Conservation (phyloP, 176 grass and related monocot genomes). For the Triticum aestivum region IWGSC_CS_RefSeq_v2.1 NC_057806.1:596146717-596147216, state of each 20-base stretch:
- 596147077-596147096: neutral
- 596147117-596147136: neutral
- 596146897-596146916: neutral
- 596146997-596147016: neutral
- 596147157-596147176: neutral
- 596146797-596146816: constrained; percentile 5
- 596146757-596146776: neutral
- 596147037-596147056: neutral
- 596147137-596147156: constrained; percentile 9
- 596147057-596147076: neutral
- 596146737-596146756: constrained; percentile 3
- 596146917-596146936: neutral
- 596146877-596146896: neutral
- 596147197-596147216: neutral
- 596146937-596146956: neutral
- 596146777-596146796: neutral
- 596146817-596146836: neutral
- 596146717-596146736: neutral
- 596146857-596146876: neutral
- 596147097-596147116: neutral
- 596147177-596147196: neutral
- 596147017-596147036: neutral
- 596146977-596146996: neutral
- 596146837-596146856: neutral
- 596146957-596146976: constrained; percentile 2